These are phyloP conservation scores for Phaseolus coccineus DNA, from an alignment of 331 rosid genomes.

Conservation along the genomic window DNA sequence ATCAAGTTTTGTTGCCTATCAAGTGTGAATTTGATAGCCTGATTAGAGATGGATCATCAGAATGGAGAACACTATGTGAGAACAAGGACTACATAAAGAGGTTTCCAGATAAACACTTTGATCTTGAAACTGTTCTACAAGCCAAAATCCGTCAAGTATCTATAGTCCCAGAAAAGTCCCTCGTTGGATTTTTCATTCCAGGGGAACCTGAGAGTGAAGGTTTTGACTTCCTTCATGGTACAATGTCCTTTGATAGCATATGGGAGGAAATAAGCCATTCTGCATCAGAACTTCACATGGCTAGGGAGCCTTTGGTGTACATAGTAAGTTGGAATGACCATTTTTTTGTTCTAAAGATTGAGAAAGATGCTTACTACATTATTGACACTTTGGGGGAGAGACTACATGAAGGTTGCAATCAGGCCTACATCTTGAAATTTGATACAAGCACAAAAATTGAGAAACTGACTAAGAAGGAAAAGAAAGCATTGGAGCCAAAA, in stretches of 20 bases:
- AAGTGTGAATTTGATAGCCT: conserved; percentile 78
- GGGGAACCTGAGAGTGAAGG: conserved; percentile 68
- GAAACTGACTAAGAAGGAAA: conserved; percentile 45
- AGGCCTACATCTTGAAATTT: conserved; percentile 78
- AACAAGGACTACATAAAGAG: conserved; percentile 59
- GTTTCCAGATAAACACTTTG: conserved; percentile 85
- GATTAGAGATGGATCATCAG: conserved; percentile 75
- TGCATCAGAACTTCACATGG: conserved; percentile 50
- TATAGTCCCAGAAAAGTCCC: conserved; percentile 62
- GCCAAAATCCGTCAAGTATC: conserved; percentile 71
- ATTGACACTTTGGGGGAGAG: conserved; percentile 84
- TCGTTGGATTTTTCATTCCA: conserved; percentile 79
- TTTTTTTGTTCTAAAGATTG: conserved; percentile 79
- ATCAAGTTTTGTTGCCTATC: conserved; percentile 65
- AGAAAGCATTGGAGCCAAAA: conserved; percentile 49
- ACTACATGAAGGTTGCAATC: conserved; percentile 73
- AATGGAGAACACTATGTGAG: conserved; percentile 80
- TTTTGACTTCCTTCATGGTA: conserved; percentile 72
- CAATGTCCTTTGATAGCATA: conserved; percentile 80
- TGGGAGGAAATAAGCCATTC: conserved; percentile 81
- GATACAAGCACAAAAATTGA: conserved; percentile 56
- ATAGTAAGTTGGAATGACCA: conserved; percentile 90
- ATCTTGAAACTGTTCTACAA: conserved; percentile 77
- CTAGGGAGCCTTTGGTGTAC: conserved; percentile 60
- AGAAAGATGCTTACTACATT: conserved; percentile 71